Evolutionary conservation across 345 rosid species (phyloP).

Genomic region (Cardamine chenopodiifolia): DNA sequence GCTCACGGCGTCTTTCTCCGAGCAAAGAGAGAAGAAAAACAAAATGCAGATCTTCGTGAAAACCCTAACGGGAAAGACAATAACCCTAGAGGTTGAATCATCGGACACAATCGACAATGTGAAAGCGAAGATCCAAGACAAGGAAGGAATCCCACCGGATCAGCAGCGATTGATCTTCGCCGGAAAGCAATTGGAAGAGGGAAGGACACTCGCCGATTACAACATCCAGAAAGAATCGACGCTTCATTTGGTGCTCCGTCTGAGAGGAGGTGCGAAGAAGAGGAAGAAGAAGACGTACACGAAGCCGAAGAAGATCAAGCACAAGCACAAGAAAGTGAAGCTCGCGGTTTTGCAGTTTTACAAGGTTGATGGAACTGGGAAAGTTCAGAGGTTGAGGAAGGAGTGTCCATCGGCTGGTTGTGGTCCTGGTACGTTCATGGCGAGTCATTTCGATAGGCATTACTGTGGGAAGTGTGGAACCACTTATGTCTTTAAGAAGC

Average conservation of each 20-base stretch:
- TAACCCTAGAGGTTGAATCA: slow-evolving; percentile 69
- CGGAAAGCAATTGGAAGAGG: slow-evolving; percentile 71
- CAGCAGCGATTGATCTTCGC: slow-evolving; percentile 70
- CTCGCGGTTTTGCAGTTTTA: slow-evolving; percentile 65
- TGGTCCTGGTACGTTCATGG: slow-evolving; percentile 76
- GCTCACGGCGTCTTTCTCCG: background rate
- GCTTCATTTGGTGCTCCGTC: slow-evolving; percentile 68
- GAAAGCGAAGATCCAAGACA: slow-evolving; percentile 71
- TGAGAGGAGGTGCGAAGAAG: slow-evolving; percentile 75
- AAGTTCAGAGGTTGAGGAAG: slow-evolving; percentile 67
- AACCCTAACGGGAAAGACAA: slow-evolving; percentile 76
- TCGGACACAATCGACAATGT: slow-evolving; percentile 70
- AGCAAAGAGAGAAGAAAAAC: background rate
- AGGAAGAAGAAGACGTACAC: slow-evolving; percentile 80
- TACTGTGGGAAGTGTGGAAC: slow-evolving; percentile 71
- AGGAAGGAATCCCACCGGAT: slow-evolving; percentile 70
- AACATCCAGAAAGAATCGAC: slow-evolving; percentile 77
- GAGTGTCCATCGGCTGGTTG: slow-evolving; percentile 69
- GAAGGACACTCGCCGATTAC: slow-evolving; percentile 71
- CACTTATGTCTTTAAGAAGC: slow-evolving; percentile 62
- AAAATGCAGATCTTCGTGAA: slow-evolving; percentile 75
- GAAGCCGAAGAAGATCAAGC: slow-evolving; percentile 74
- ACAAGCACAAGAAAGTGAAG: slow-evolving; percentile 72
- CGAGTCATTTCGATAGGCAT: slow-evolving; percentile 68
- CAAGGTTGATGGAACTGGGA: slow-evolving; percentile 63